These are phyloP conservation scores for Diaporthe amygdali DNA, from an alignment of 2,329 filamentous ascomycete species.

Conservation along the genomic window DNA sequence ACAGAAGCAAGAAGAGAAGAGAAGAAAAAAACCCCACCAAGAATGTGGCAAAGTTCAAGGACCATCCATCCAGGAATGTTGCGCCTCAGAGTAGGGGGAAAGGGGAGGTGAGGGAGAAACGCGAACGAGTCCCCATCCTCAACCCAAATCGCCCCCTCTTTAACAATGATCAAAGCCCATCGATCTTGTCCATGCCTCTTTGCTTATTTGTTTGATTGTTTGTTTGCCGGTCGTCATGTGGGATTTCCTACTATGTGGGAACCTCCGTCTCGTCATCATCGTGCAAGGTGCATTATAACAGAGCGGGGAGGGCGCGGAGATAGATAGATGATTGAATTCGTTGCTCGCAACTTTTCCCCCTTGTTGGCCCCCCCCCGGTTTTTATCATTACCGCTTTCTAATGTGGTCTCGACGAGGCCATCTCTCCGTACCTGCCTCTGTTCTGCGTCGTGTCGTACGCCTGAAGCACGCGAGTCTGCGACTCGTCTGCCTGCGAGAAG, in stretches of 20 bases:
- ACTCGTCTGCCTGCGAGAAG: conserved; percentile 97
- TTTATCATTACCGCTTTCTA: neutral
- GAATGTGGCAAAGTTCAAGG: too few relatives aligned
- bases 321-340: neutral
- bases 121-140: too few relatives aligned
- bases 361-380: neutral
- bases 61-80: too few relatives aligned
- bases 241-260: neutral
- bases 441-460: conserved; percentile 96
- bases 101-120: too few relatives aligned
- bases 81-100: too few relatives aligned
- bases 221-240: neutral
- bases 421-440: conserved; percentile 93
- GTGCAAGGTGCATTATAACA: conserved; percentile 9
- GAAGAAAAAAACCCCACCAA: neutral
- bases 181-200: neutral
- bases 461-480: conserved; percentile 91
- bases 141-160: neutral
- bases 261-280: conserved; percentile 4
- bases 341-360: neutral
- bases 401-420: conserved; percentile 61
- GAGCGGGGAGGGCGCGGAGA: neutral
- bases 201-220: neutral
- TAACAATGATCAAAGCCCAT: neutral
- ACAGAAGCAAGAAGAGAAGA: neutral